Conservation (phyloP, 495 filamentous ascomycete species). For the Penicillium simplicissimum region DNA sequence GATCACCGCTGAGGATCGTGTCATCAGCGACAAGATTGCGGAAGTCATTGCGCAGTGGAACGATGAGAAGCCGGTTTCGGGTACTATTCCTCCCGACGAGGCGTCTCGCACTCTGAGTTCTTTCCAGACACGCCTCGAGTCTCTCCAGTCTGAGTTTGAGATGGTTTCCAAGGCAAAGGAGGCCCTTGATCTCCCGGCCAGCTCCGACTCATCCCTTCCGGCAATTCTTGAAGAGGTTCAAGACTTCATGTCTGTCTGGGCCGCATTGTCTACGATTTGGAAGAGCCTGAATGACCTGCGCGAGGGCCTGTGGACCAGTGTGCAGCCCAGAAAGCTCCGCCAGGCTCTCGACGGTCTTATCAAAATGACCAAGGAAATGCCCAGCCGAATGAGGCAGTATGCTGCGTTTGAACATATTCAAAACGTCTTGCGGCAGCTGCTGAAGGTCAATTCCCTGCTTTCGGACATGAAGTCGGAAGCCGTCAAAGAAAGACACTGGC, state of each 20-base stretch:
- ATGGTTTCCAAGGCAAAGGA: constrained; percentile 97
- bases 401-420: constrained; percentile 98
- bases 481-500: constrained; percentile 94
- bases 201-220: constrained; percentile 71
- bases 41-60: constrained; percentile 86
- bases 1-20: constrained; percentile 89
- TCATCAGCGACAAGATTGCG: constrained; percentile 80
- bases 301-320: constrained; percentile 87
- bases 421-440: constrained; percentile 77
- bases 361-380: constrained; percentile 99
- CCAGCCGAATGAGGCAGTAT: constrained; percentile 97
- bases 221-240: constrained; percentile 93
- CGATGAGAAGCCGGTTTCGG: constrained; percentile 94
- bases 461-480: constrained; percentile 95
- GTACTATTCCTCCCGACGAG: constrained; percentile 83
- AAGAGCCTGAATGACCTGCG: constrained; percentile 91
- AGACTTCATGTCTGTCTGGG: constrained; percentile 98
- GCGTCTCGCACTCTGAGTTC: constrained; percentile 75
- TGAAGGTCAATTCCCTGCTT: constrained; percentile 87
- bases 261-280: constrained; percentile 92
- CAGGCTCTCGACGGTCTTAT: constrained; percentile 85
- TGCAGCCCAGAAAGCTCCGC: constrained; percentile 88
- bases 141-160: constrained; percentile 79
- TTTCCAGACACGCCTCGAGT: constrained; percentile 80
- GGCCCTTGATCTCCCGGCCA: constrained; percentile 83